These are phyloP conservation scores for Paracoccidioides lutzii DNA, from an alignment of 2,329 filamentous ascomycete genomes.

Conservation along the genomic window DNA sequence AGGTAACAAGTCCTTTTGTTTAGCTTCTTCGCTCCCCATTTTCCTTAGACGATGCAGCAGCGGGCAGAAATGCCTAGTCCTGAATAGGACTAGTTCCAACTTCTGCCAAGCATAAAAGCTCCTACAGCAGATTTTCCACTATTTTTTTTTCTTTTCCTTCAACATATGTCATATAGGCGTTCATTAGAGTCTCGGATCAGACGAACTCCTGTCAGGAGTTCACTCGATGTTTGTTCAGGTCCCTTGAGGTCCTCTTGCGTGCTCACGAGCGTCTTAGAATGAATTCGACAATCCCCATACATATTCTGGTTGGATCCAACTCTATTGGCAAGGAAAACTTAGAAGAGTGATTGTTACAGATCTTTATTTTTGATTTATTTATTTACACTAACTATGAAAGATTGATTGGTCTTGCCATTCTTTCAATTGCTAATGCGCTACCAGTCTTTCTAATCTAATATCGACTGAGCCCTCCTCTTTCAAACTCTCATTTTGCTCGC, in stretches of 20 bases:
- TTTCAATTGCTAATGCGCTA: neutral
- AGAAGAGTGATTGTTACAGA: conserved; percentile 39
- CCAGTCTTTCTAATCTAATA: neutral
- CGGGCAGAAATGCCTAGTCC: conserved; percentile 16
- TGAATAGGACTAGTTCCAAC: conserved; percentile 19
- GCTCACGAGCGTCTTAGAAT: conserved; percentile 96
- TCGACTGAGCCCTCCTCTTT: neutral
- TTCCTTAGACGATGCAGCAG: conserved; percentile 1
- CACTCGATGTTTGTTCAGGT: conserved; percentile 86
- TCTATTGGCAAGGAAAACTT: conserved; percentile 38
- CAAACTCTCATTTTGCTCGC: neutral
- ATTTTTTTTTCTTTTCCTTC: conserved; percentile 38
- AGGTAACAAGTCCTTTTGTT: neutral
- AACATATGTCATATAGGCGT: conserved; percentile 56
- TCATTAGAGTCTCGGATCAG: conserved; percentile 99
- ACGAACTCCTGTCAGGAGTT: conserved; percentile 34
- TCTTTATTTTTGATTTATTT: neutral
- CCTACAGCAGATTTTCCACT: conserved; percentile 16
- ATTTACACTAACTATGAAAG: neutral
- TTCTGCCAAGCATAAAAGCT: conserved; percentile 15
- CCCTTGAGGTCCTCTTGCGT: conserved; percentile 69
- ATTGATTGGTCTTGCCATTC: conserved; percentile 12
- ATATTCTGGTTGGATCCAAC: conserved; percentile 52
- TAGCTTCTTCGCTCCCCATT: neutral
- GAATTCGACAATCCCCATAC: conserved; percentile 52